Conservation (phyloP, 2,329 filamentous ascomycete genomes). For the Fusarium palustre region DNA sequence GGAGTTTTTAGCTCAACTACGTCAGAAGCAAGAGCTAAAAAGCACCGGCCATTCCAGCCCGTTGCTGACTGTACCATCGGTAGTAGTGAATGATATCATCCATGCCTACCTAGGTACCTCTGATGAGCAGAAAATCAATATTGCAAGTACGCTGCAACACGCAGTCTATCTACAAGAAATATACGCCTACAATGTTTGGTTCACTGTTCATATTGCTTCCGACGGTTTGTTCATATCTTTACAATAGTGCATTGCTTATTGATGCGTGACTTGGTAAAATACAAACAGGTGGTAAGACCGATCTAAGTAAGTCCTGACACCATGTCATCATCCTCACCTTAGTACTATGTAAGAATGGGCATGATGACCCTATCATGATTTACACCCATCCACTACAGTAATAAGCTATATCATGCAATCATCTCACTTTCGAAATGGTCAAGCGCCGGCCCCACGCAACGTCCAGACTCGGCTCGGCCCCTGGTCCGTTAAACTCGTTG, state of each 20-base stretch:
- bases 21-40: constrained; percentile 26
- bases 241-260: background rate
- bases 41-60: constrained; percentile 18
- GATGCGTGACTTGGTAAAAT: background rate
- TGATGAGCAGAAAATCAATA: too few species aligned
- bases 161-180: background rate
- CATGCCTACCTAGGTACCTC: background rate
- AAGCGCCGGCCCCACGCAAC: constrained; percentile 28
- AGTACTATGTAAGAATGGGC: constrained; percentile 7
- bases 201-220: background rate
- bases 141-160: background rate
- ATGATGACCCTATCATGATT: constrained; percentile 18
- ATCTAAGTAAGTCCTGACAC: background rate
- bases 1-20: constrained; percentile 7
- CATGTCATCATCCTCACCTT: background rate
- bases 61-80: constrained; percentile 15
- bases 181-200: background rate
- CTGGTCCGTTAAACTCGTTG: constrained; percentile 11
- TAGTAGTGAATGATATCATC: constrained; percentile 28
- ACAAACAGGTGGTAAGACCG: background rate
- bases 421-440: constrained; percentile 5
- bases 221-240: background rate
- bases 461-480: constrained; percentile 21
- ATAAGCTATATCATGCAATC: background rate
- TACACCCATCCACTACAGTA: background rate